Evolutionary conservation across 2,329 filamentous ascomycete species (phyloP).

Genomic region (Aspergillaceae sp.): DNA sequence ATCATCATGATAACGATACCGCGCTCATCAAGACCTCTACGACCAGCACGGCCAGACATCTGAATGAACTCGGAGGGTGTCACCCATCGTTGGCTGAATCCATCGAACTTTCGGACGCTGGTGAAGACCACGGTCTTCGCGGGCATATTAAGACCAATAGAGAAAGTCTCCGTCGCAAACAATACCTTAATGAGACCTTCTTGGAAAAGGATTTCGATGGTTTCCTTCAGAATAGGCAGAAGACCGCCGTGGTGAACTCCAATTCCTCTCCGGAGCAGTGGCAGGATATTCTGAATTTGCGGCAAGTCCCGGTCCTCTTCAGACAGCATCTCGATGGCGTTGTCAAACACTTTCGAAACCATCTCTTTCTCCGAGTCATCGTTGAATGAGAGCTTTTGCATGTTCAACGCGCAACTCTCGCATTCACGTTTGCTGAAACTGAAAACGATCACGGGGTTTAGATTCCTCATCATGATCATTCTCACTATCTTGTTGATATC

Average conservation of each 20-base stretch:
- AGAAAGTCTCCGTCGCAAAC: conserved; percentile 97
- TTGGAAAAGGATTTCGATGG: conserved; percentile 97
- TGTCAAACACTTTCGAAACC: conserved; percentile 89
- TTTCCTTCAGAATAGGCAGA: conserved; percentile 92
- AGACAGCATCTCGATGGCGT: conserved; percentile 83
- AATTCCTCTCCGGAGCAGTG: conserved; percentile 80
- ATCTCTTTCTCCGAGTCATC: conserved; percentile 91
- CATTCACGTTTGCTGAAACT: conserved; percentile 98
- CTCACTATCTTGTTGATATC: conserved; percentile 97
- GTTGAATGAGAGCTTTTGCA: conserved; percentile 85
- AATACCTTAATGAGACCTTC: conserved; percentile 96
- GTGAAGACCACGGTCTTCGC: conserved; percentile 99
- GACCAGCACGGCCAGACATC: conserved; percentile 95
- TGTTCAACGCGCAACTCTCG: conserved; percentile 78
- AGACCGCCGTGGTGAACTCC: conserved; percentile 96
- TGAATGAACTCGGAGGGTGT: conserved; percentile 96
- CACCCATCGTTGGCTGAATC: conserved; percentile 67
- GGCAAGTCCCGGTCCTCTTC: conserved; percentile 83
- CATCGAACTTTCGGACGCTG: conserved; percentile 90
- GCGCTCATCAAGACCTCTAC: conserved; percentile 92
- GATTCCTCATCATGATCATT: conserved; percentile 97
- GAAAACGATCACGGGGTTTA: conserved; percentile 98
- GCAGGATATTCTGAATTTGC: conserved; percentile 84
- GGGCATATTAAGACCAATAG: conserved; percentile 97
- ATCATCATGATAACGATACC: conserved; percentile 99